phyloP scores from a whole-genome alignment of 495 filamentous ascomycete species.

The Filosporella fistucella region DNA sequence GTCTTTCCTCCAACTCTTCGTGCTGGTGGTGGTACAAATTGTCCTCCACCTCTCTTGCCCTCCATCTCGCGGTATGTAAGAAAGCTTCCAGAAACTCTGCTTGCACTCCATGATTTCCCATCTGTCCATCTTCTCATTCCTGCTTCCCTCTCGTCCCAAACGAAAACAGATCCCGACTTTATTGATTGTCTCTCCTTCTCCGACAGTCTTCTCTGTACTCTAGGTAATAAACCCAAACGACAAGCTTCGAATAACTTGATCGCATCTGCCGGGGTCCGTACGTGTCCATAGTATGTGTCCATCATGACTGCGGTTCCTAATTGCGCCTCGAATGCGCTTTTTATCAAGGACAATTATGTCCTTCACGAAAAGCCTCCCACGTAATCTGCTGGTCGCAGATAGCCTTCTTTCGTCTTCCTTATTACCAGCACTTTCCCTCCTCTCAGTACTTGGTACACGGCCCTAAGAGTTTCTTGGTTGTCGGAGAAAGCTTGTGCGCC shows the following conservation, averaged over 20 bases:
- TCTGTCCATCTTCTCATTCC: slow-evolving; percentile 99
- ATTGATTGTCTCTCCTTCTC: slow-evolving; percentile 97
- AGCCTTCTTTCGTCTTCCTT: neutral
- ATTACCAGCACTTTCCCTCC: neutral
- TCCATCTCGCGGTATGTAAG: slow-evolving; percentile 98
- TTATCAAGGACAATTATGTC: neutral
- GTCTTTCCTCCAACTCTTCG: slow-evolving; percentile 60
- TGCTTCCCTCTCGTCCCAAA: slow-evolving; percentile 98
- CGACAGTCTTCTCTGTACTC: slow-evolving; percentile 88
- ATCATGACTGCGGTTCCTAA: slow-evolving; percentile 41
- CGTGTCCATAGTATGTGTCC: slow-evolving; percentile 94
- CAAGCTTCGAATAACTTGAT: slow-evolving; percentile 98
- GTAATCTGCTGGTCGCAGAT: too few species aligned
- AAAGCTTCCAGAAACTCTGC: slow-evolving; percentile 95
- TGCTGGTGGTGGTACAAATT: slow-evolving; percentile 48
- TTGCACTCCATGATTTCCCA: slow-evolving; percentile 98
- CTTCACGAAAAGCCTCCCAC: too few species aligned
- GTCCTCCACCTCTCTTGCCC: slow-evolving; percentile 77
- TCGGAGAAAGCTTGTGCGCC: slow-evolving; percentile 13
- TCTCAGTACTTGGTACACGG: slow-evolving; percentile 1
- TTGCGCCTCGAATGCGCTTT: neutral
- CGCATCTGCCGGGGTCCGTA: slow-evolving; percentile 88
- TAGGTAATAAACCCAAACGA: slow-evolving; percentile 79
- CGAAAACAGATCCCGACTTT: slow-evolving; percentile 92
- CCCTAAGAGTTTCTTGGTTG: slow-evolving; percentile 3